Evolutionary conservation across 2,329 filamentous ascomycete genomes (phyloP).

Genomic region (Paradendryphiella salina): DNA sequence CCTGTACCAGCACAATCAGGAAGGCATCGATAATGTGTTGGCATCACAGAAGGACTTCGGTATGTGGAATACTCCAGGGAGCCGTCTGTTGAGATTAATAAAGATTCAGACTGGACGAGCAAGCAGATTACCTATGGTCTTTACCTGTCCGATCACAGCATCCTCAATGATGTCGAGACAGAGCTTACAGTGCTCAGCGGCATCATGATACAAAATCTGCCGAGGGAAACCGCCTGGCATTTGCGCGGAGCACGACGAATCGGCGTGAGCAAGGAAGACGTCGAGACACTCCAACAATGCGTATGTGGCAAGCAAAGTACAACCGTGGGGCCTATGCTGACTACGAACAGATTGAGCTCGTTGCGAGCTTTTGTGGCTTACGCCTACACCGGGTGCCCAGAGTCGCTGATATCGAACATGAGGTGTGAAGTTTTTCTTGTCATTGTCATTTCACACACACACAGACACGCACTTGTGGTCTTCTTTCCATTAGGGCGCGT

Average conservation of each 20-base stretch:
- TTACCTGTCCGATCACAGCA: constrained; percentile 60
- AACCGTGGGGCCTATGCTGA: constrained; percentile 7
- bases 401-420: constrained; percentile 41
- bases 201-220: constrained; percentile 63
- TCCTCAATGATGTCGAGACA: constrained; percentile 59
- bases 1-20: constrained; percentile 58
- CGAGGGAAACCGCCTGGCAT: constrained; percentile 60
- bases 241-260: constrained; percentile 55
- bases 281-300: constrained; percentile 49
- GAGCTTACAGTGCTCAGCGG: constrained; percentile 58
- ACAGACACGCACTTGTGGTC: no score
- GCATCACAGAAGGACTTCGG: constrained; percentile 54
- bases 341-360: constrained; percentile 32
- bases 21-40: constrained; percentile 46
- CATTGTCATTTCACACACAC: no score
- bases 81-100: neutral
- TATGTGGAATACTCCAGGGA: constrained; percentile 2
- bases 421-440: constrained; percentile 21
- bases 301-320: constrained; percentile 25
- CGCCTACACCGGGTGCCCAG: constrained; percentile 35
- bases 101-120: constrained; percentile 54
- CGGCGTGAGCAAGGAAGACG: constrained; percentile 53
- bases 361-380: constrained; percentile 35
- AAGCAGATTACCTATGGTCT: constrained; percentile 62
- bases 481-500: no score